Evolutionary conservation across 805 yeast genomes (phyloP), one percentile per base, ranked within the genome.

Genomic region (Candida ipomoeae): DNA sequence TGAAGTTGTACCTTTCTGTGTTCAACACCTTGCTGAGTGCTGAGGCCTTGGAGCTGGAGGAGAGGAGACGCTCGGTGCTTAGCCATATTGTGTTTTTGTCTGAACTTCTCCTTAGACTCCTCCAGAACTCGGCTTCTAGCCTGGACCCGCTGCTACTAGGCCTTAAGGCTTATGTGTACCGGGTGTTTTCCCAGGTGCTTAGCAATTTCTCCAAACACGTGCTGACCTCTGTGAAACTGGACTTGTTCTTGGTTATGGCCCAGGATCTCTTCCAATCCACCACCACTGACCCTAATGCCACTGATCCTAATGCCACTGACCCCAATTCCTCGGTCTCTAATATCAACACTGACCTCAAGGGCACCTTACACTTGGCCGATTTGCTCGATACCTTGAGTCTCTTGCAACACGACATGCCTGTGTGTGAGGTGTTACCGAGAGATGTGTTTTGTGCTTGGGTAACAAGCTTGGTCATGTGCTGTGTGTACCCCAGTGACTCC

Each of bases 1-100:
- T 82, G 5, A 70, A 73, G 32, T 64, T 87, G 29, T 78, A 85
- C 58, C 75, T 75, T 44, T 71, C 80, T 2, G 78, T 85, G 20
- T 60, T 84, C 35, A 65, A 69, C 18, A 83, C 80, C 46, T 70
- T 86, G 47, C 76, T 77, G 51, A 72, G 77, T 51, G 77, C 81
- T 0, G 82, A 77, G 49, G 75, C 79, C 0, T 65, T 70, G 29
- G 70, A 64, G 10, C 67, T 66, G 54, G 62, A 64, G 1, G 59
- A 60, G 2, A 71, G 84, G 50, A 65, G 64, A 34, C 54, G 56
- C 5, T 65, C 73, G 38, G 75, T 76, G 3, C 50, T 63, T 0
- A 48, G 59, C n/a, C 62, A 63, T 18, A 44, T 72, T 5, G 46
- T 64, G 5, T 40, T n/a, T 21, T 33, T 56, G n/a, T 17, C 44